Evolutionary conservation across 148 eudicot genomes (phyloP).

Genomic region (Rhododendron molle): DNA sequence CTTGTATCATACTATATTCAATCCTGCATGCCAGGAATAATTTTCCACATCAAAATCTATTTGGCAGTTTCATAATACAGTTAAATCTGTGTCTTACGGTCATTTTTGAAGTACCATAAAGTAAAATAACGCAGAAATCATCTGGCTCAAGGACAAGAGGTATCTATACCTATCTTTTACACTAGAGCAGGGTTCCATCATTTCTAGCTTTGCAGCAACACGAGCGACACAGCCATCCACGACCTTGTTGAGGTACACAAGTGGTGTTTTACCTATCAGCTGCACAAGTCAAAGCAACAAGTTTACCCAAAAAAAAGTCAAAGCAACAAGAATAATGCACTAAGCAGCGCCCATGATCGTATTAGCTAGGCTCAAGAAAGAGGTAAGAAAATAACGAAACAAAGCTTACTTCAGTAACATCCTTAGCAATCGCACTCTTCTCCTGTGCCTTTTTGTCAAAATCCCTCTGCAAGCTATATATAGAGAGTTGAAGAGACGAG

Average conservation of each 20-base stretch:
- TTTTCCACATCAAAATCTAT: neutral
- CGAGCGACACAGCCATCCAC: conserved; percentile 74
- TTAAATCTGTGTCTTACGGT: neutral
- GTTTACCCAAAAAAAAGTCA: neutral
- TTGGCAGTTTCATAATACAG: neutral
- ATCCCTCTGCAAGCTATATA: neutral
- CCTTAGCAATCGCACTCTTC: conserved; percentile 51
- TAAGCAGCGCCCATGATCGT: neutral
- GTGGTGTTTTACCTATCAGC: conserved; percentile 72
- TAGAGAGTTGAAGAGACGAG: neutral
- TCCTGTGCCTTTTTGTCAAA: conserved; percentile 21
- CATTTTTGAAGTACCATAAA: neutral
- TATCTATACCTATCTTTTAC: conserved; percentile 37
- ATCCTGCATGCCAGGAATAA: conserved; percentile 38
- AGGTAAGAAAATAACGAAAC: neutral
- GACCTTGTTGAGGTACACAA: conserved; percentile 70
- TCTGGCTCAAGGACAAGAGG: neutral
- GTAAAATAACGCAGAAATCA: neutral
- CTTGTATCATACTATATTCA: conserved; percentile 68
- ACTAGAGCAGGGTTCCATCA: conserved; percentile 84
- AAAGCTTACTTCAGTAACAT: conserved; percentile 60
- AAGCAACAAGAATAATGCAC: neutral
- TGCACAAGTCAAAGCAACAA: conserved; percentile 15
- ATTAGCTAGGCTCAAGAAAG: neutral
- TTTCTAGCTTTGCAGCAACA: conserved; percentile 72